These are phyloP conservation scores for Beauveria rudraprayagi DNA, from an alignment of 2,329 filamentous ascomycete genomes.

Conservation along the genomic window DNA sequence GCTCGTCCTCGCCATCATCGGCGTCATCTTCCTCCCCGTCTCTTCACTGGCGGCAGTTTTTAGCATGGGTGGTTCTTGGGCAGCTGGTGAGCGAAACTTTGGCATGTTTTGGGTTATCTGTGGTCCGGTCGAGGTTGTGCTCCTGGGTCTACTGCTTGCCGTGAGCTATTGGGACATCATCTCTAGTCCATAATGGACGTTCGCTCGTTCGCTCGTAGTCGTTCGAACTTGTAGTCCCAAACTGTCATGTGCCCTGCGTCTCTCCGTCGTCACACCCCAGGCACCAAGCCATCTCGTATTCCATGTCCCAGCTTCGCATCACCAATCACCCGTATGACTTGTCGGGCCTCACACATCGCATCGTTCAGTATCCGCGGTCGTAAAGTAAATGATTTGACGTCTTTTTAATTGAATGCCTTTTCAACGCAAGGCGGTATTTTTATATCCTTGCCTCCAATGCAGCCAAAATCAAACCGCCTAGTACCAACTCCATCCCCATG, in stretches of 20 bases:
- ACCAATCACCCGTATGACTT: neutral
- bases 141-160: constrained; percentile 4
- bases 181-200: neutral
- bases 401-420: constrained; percentile 45
- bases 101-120: constrained; percentile 11
- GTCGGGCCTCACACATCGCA: constrained; percentile 7
- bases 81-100: constrained; percentile 10
- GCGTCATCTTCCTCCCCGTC: constrained; percentile 12
- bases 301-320: neutral
- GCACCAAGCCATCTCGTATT: neutral
- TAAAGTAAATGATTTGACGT: constrained; percentile 30
- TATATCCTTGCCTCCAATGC: constrained; percentile 51
- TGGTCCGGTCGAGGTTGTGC: constrained; percentile 8
- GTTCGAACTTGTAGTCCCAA: neutral
- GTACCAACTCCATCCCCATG: constrained; percentile 52
- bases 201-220: neutral
- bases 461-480: constrained; percentile 54
- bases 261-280: neutral
- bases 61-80: constrained; percentile 13
- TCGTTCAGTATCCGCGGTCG: neutral
- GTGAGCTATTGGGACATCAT: constrained; percentile 7
- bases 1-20: constrained; percentile 10
- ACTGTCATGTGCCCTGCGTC: neutral
- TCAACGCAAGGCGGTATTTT: constrained; percentile 42
- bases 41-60: constrained; percentile 11